Base-by-base conservation (phyloP, 192 early-diverging fungal species). In the Gigaspora rosea region DNA sequence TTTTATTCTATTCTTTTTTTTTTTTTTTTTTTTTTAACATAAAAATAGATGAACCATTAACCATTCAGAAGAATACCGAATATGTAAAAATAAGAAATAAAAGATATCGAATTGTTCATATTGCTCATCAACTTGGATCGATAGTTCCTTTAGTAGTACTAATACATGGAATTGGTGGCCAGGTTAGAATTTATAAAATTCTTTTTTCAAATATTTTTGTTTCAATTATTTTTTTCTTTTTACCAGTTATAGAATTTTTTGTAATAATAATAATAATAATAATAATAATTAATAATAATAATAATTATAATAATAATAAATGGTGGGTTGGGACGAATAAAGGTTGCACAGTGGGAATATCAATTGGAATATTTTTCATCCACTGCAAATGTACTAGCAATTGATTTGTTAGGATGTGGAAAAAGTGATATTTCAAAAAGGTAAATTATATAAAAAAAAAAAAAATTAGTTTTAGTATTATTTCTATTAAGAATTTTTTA, bases 141-240 rank as follows among this genome's bases (percentile, higher is more conserved):
- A 85, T 82, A 74, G 86, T 87, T 27, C 88, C 88, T 33, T 69
- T 89, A 3, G 58, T 89, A 18, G 85, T 87, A 13, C 87, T 89
- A 72, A 87, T 89, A 35, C 88, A 89, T 71, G 88, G 88, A 13
- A 74, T 89, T 10, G 88, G 88, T 52, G 88, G 85, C 41, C 88
- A 89, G 84, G 88, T 88, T 83, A 78, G 51, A 50, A 35, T 77
- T 13, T 41, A 41, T 41, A 71, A 32, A 74, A 63, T 27, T 71
- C 13, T 33, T 59, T 13, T 64, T 27, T n/a, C n/a, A 27, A 27
- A 20, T 13, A 11, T 54, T 50, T 12, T 6, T 35, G 32, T 59
- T 2, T 62, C 47, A 62, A n/a, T 41, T 41, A 22, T 72, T 47
- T 62, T 54, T 72, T 79, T 65, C 10, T 57, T 0, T 18, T 32